Evolutionary conservation across 371 early-diverging fungal genomes (phyloP), one percentile per base, ranked within the genome.

Genomic region (Amoeboaphelidium protococcarum): DNA sequence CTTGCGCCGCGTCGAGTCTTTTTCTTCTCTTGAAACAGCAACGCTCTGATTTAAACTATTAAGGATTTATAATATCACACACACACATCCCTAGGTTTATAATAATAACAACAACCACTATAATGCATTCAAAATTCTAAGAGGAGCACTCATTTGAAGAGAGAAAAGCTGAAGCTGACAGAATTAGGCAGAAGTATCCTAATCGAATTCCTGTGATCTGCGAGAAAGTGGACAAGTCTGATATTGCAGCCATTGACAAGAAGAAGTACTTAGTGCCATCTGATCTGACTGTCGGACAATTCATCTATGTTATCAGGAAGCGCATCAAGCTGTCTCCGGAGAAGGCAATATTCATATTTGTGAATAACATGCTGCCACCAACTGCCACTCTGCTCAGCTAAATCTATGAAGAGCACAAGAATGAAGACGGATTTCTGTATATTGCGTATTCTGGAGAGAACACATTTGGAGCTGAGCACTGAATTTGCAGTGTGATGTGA

Each of bases 231-330:
- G 91, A 90, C 52, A 88, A 85, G 64, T 78, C 78, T 52, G 90
- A 88, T 60, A 86, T 91, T 59, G 78, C 82, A 21, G 75, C 69
- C 6, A 90, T 95, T 56, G 92, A 95, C 68, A 91, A 91, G 76
- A 92, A 91, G 61, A 95, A 92, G 63, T 95, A 89, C 50, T 69
- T 95, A 46, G 90, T 91, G 10, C 91, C 92, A n/a, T 71, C 82
- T 45, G 92, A 94, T 60, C 62, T 94, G 48, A 92, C 89, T 0
- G 86, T 92, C n/a, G 91, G 88, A 20, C 91, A 92, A 56, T 94
- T 94, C 57, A 85, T 91, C 45, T 90, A 86, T 58, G 90, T 94
- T 43, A 85, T 86, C 53, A 50, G 64, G n/a, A 63, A 63, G 47
- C 53, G 64, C 2, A 63, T 63, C 53, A 58, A 59, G 54, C 55